These are phyloP conservation scores for Pezicula rhizophila DNA, from an alignment of 2,329 filamentous ascomycete genomes.

Conservation along the genomic window DNA sequence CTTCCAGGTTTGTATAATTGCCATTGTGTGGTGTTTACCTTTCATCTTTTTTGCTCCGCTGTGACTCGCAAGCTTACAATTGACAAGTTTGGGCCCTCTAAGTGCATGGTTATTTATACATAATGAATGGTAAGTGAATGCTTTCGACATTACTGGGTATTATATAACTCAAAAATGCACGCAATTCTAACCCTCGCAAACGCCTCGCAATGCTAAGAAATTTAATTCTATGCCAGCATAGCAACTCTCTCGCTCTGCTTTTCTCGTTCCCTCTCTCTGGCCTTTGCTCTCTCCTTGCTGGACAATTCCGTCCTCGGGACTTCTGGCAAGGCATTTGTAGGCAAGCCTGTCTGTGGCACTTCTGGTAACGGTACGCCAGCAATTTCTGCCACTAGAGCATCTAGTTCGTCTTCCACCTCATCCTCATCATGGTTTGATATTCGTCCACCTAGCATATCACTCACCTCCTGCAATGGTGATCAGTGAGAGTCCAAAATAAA, in stretches of 20 bases:
- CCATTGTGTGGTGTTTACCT: no score
- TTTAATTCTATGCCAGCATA: constrained; percentile 23
- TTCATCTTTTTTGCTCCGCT: no score
- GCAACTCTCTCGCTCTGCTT: constrained; percentile 17
- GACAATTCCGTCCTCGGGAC: constrained; percentile 20
- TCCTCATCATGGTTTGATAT: constrained; percentile 96
- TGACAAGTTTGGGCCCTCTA: no score
- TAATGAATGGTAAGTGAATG: neutral
- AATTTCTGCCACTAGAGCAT: constrained; percentile 66
- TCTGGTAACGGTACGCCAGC: constrained; percentile 27
- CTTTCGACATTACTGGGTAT: neutral
- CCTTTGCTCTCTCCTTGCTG: constrained; percentile 22
- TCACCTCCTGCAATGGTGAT: constrained; percentile 65
- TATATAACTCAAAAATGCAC: neutral
- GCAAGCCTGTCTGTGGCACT: constrained; percentile 20
- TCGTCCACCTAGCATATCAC: constrained; percentile 78
- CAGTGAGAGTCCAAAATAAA: constrained; percentile 4
- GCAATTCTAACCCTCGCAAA: constrained; percentile 9
- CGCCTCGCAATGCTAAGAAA: constrained; percentile 21
- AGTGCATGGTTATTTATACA: no score
- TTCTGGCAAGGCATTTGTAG: constrained; percentile 16
- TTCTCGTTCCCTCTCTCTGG: constrained; percentile 17
- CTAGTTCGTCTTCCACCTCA: constrained; percentile 93
- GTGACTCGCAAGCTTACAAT: no score
- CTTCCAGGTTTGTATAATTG: no score